Conservation (phyloP, 306 rosid genomes). For the Cucumis sativus region Cucumber_9930_V3 NC_026659.2:29779501-29780000, state of each 20-base stretch:
- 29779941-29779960: background rate
- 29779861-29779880: background rate
- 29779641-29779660: background rate
- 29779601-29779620: too few species aligned
- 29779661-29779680: background rate
- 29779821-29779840: constrained; percentile 23
- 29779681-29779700: background rate
- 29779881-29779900: background rate
- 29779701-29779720: constrained; percentile 78
- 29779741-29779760: constrained; percentile 81
- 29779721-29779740: constrained; percentile 69
- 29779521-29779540: too few species aligned
- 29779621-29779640: background rate
- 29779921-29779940: background rate
- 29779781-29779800: constrained; percentile 74
- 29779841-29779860: background rate
- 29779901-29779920: background rate
- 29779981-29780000: background rate
- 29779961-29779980: background rate
- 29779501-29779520: too few species aligned
- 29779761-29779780: constrained; percentile 54
- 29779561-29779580: too few species aligned
- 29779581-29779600: too few species aligned
- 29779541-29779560: too few species aligned
- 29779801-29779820: constrained; percentile 86